These are phyloP conservation scores for Acacia acuminata DNA, from an alignment of 306 rosid species.

Conservation along the genomic window DNA sequence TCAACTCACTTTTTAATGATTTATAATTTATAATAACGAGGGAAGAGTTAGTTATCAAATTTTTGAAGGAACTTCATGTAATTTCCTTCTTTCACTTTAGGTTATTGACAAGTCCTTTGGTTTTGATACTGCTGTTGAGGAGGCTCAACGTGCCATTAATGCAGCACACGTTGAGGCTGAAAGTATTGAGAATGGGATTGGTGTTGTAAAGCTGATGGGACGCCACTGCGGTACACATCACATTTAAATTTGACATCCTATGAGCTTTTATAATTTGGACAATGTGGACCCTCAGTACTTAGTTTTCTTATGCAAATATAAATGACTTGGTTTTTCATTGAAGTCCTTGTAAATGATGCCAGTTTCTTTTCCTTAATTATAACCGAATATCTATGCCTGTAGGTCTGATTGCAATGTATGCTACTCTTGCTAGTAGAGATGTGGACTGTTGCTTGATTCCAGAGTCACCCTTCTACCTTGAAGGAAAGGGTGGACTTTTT, in stretches of 20 bases:
- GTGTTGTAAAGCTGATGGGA: conserved; percentile 93
- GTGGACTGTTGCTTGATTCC: conserved; percentile 97
- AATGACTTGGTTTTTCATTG: neutral
- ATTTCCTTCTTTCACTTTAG: conserved; percentile 47
- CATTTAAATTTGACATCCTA: conserved; percentile 27
- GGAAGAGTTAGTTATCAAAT: conserved; percentile 36
- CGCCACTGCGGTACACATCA: conserved; percentile 67
- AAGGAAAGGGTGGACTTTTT: conserved; percentile 84
- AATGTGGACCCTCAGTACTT: conserved; percentile 3
- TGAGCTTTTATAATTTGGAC: conserved; percentile 17
- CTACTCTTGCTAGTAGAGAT: conserved; percentile 92
- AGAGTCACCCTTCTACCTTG: conserved; percentile 88
- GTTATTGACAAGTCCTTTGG: conserved; percentile 93
- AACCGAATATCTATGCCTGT: conserved; percentile 21
- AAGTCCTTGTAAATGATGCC: conserved; percentile 8
- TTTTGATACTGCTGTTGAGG: conserved; percentile 93
- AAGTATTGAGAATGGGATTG: conserved; percentile 86
- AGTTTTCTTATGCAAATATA: conserved; percentile 10
- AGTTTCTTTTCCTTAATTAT: neutral
- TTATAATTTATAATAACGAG: conserved; percentile 42
- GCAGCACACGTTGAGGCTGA: conserved; percentile 93
- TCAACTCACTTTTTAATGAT: conserved; percentile 12
- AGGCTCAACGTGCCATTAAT: conserved; percentile 96
- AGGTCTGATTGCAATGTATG: conserved; percentile 96
- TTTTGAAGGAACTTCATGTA: conserved; percentile 27